Base-by-base conservation (phyloP, 1,284 basidiomycete genomes). In the Fomitiporia mediterranea region DNA sequence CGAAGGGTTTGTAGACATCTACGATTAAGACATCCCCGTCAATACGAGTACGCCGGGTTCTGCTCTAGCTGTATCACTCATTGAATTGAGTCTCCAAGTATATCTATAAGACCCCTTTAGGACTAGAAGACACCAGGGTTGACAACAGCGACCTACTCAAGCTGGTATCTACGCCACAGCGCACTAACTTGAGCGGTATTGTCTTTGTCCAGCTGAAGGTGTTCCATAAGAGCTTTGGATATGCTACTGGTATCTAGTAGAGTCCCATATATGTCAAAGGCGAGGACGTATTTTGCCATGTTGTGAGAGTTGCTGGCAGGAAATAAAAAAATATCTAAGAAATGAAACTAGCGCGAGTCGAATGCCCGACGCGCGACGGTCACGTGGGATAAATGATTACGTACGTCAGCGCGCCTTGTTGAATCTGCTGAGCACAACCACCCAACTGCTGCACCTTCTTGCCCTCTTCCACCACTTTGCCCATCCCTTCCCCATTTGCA, bases 231-330 rank as follows among this genome's bases (percentile, higher is more conserved):
- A 11, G 57, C 59, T 40, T 38, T 35, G 3, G 61, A 37, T 37
- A 70, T 65, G 48, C 61, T 61, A 34, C 57, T 59, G n/a, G 68
- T 70, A 54, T 71, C 62, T 28, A 69, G 62, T 8, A 71, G 52
- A 9, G 70, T 71, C 2, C 69, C 70, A 50, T 71, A 71, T 40
- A 70, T 63, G 47, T 70, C 70, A 47, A 70, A 68, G 15, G 69
- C 68, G 11, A 66, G 51, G 8, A 64, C 55, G 13, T 51, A 39
- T 61, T 63, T 54, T 8, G 55, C 27, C 55, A 56, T 56, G 8
- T 34, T 44, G 39, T 30, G 25, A 30, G 25, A 46, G 27, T 28
- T n/a, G 39, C 11, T 42, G 39, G 9, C 11, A 13, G 13, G 2
- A 15, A 21, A 42, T 42, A 42, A 21, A 15, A 39, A 13, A 13